These are phyloP conservation scores for Pseudopyricularia cyperi DNA, from an alignment of 2,329 filamentous ascomycete species.

Conservation along the genomic window DNA sequence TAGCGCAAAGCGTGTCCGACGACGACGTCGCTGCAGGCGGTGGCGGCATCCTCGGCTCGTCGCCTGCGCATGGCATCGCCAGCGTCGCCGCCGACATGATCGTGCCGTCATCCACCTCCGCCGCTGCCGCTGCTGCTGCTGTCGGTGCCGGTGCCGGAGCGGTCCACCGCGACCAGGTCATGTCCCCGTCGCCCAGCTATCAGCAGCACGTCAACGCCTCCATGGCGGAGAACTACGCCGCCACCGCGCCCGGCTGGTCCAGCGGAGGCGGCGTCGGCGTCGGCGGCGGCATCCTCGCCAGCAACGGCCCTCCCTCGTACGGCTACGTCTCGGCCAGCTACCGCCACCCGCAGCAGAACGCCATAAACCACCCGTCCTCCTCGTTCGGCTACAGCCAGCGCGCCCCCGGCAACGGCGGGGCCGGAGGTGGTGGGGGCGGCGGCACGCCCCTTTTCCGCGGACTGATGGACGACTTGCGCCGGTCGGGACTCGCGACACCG, in stretches of 20 bases:
- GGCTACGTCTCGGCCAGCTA: conserved; percentile 2
- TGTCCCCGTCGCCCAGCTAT: conserved; percentile 38
- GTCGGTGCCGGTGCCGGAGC: neutral
- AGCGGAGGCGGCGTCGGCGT: conserved; percentile 2
- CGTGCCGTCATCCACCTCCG: neutral
- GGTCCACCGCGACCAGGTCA: conserved; percentile 27
- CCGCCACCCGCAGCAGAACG: conserved; percentile 1
- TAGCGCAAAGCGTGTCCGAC: neutral
- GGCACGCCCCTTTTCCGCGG: neutral
- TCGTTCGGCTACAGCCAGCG: neutral
- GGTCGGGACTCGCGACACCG: neutral
- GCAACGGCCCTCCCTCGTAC: neutral
- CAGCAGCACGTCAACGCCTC: conserved; percentile 38
- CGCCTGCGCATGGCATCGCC: conserved; percentile 2
- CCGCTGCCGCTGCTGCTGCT: neutral
- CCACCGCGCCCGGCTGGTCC: conserved; percentile 19
- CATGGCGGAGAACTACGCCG: conserved; percentile 45
- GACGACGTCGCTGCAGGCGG: neutral
- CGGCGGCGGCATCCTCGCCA: neutral
- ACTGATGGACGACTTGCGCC: neutral
- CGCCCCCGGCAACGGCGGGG: conserved; percentile 2
- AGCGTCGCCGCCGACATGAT: conserved; percentile 6
- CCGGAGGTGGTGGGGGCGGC: neutral
- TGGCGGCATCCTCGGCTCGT: neutral
- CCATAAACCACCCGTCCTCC: neutral